These are phyloP conservation scores for Lolium multiflorum DNA, from an alignment of 176 grass and related monocot genomes.

Conservation along the genomic window DNA sequence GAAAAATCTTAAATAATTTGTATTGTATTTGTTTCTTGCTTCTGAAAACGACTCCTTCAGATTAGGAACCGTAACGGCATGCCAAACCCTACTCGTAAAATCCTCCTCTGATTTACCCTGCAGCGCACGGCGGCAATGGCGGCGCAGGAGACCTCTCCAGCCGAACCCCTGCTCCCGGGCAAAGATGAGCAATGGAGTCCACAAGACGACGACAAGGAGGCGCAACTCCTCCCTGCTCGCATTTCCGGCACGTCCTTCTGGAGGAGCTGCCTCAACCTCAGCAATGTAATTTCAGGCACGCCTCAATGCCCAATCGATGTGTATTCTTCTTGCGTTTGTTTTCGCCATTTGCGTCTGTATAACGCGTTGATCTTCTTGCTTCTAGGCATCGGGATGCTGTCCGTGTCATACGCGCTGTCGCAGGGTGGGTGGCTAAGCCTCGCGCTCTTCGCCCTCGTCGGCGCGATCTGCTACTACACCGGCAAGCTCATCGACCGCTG, in stretches of 20 bases:
- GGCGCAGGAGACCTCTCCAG: background rate
- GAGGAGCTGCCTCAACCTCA: conserved; percentile 70
- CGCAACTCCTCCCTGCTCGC: background rate
- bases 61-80: background rate
- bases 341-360: background rate
- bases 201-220: conserved; percentile 39
- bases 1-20: too few relatives aligned
- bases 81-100: background rate
- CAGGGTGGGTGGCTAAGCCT: conserved; percentile 27
- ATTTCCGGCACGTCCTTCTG: conserved; percentile 47
- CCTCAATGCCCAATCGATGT: background rate
- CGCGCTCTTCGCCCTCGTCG: conserved; percentile 20
- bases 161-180: background rate
- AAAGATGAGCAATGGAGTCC: conserved; percentile 1
- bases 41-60: background rate
- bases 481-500: conserved; percentile 18
- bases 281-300: conserved; percentile 67
- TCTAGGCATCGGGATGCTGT: conserved; percentile 8
- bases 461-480: conserved; percentile 19
- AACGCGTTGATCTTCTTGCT: background rate
- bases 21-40: background rate
- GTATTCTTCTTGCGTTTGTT: background rate
- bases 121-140: background rate
- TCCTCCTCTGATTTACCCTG: background rate
- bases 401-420: conserved; percentile 4